Conservation (phyloP, 2,329 filamentous ascomycete genomes). For the Alternaria longipes region DNA sequence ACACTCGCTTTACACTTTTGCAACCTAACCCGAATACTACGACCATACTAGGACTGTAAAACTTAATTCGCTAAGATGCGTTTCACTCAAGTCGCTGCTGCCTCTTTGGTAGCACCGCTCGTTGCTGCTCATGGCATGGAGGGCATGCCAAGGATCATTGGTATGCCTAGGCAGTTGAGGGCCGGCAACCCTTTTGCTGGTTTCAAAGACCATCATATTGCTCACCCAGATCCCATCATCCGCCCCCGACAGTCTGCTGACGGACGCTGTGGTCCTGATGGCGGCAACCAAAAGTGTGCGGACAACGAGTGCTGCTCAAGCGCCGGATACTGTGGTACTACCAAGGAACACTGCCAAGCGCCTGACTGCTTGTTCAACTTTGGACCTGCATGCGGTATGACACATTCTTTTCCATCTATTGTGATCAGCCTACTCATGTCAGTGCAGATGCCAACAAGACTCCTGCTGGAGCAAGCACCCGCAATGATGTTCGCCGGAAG, state of each 20-base stretch:
- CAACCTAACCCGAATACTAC: constrained; percentile 3
- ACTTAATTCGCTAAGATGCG: constrained; percentile 36
- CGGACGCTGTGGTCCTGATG: constrained; percentile 40
- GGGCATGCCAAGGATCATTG: constrained; percentile 45
- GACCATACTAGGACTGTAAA: constrained; percentile 1
- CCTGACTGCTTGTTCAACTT: constrained; percentile 70
- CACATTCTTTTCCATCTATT: not conserved
- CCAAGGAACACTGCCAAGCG: constrained; percentile 64
- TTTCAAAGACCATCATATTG: constrained; percentile 28
- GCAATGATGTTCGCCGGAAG: constrained; percentile 55
- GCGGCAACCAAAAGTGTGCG: constrained; percentile 33
- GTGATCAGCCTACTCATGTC: constrained; percentile 49
- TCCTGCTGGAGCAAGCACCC: constrained; percentile 64
- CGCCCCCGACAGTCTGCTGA: constrained; percentile 38
- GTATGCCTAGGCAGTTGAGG: constrained; percentile 42
- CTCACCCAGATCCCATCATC: constrained; percentile 23
- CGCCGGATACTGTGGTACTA: constrained; percentile 63
- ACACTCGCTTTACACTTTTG: constrained; percentile 24
- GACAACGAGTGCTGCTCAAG: constrained; percentile 47
- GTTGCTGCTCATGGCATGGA: constrained; percentile 44
- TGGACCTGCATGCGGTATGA: constrained; percentile 53
- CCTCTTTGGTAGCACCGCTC: constrained; percentile 41
- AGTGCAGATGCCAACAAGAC: constrained; percentile 62
- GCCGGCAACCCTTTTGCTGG: constrained; percentile 39
- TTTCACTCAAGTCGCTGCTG: constrained; percentile 41